Evolutionary conservation across 1,284 basidiomycete genomes (phyloP).

Genomic region (Pseudozyma sp.): DNA sequence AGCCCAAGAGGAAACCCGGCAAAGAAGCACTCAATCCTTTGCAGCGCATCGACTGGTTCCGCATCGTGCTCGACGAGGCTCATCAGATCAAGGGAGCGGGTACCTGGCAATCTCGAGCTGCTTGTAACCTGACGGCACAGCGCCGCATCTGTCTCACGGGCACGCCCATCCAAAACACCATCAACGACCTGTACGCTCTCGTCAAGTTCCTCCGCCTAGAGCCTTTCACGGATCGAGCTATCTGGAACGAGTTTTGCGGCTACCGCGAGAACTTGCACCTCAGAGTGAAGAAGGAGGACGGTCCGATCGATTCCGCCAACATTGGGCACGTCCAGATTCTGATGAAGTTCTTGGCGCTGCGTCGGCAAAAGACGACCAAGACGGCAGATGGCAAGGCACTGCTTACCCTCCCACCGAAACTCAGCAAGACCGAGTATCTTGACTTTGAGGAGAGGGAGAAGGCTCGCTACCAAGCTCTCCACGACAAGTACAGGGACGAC

Average conservation of each 20-base stretch:
- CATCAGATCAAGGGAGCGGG: slow-evolving; percentile 91
- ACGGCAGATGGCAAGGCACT: slow-evolving; percentile 84
- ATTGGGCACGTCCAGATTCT: slow-evolving; percentile 93
- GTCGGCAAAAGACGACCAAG: slow-evolving; percentile 92
- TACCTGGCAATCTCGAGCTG: slow-evolving; percentile 92
- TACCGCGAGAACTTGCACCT: slow-evolving; percentile 79
- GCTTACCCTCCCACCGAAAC: slow-evolving; percentile 82
- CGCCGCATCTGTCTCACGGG: slow-evolving; percentile 93
- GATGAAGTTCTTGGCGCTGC: slow-evolving; percentile 95
- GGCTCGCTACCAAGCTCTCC: slow-evolving; percentile 86
- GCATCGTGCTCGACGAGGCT: slow-evolving; percentile 96
- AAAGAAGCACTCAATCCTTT: slow-evolving; percentile 83
- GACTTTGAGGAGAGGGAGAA: slow-evolving; percentile 86
- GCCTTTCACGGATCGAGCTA: slow-evolving; percentile 90
- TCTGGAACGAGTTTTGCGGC: slow-evolving; percentile 93
- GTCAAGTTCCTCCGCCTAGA: slow-evolving; percentile 93
- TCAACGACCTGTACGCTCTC: slow-evolving; percentile 96
- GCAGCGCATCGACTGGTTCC: slow-evolving; percentile 96
- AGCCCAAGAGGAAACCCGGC: slow-evolving; percentile 70
- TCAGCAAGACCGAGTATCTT: slow-evolving; percentile 85
- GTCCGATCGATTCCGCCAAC: slow-evolving; percentile 79
- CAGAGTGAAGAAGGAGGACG: slow-evolving; percentile 40
- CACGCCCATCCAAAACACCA: slow-evolving; percentile 97
- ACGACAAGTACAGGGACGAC: slow-evolving; percentile 86
- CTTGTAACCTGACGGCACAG: slow-evolving; percentile 92